Conservation (phyloP, 257 asterid species). For the Solanum ossicruentum region DNA sequence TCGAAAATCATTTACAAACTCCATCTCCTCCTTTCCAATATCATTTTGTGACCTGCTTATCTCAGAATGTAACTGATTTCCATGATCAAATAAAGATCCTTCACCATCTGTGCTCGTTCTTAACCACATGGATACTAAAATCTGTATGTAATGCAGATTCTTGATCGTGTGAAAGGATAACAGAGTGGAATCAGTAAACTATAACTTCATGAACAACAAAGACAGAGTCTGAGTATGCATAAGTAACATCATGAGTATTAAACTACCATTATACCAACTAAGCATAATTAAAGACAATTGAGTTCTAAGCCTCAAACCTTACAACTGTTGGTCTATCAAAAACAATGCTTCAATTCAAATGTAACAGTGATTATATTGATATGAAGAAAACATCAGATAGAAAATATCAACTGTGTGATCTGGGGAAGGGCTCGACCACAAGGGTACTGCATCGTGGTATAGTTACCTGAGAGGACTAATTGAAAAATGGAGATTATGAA, state of each 20-base stretch:
- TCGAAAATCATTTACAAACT: constrained; percentile 42
- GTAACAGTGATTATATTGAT: not conserved
- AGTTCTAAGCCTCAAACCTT: not conserved
- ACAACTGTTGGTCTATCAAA: no score
- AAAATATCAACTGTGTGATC: not conserved
- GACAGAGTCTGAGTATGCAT: not conserved
- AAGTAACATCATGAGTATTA: not conserved
- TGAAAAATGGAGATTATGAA: not conserved
- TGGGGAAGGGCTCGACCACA: no score
- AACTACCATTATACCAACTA: not conserved
- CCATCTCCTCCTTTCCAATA: constrained; percentile 30
- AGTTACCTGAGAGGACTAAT: not conserved
- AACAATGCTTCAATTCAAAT: not conserved
- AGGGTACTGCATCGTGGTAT: not conserved
- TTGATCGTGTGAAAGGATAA: not conserved
- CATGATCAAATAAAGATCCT: constrained; percentile 1
- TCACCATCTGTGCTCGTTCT: constrained; percentile 20
- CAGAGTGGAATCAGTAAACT: not conserved
- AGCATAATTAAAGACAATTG: not conserved
- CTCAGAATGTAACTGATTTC: constrained; percentile 20
- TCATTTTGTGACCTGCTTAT: constrained; percentile 21
- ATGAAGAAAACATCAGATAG: not conserved
- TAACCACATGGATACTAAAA: not conserved
- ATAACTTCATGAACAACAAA: not conserved
- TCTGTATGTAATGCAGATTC: no score